Evolutionary conservation across 805 yeast species (phyloP), one percentile per base, ranked within the genome.

Genomic region (Nakazawaea peltata): DNA sequence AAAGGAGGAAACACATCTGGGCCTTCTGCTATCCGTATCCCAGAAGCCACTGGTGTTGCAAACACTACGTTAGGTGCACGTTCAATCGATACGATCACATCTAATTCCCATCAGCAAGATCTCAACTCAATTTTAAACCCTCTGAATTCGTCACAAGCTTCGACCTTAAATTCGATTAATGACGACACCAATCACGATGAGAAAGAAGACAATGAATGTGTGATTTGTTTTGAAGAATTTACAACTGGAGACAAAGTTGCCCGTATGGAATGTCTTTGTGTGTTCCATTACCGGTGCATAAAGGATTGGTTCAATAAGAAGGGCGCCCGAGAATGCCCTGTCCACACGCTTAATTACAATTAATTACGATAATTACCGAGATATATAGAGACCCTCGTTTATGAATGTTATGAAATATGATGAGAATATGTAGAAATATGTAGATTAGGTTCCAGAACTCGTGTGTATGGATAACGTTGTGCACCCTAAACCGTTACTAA

Each of bases 191-290:
- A 8, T 8, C 6, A 25, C 13, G 27, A 25, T 12, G 51, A 48
- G 7, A 51, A 60, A 19, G 65, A 63, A 13, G 77, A 67, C 23
- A 74, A 74, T 32, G 97, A 92, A 54, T 92, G 99, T 54, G 90
- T 86, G 12, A 90, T 92, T 17, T 92, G 99, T 51, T 74, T 90
- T 42, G 98, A 92, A 53, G 94, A 84, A 14, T 74, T 88, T 53
- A 59, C 61, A 32, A 84, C 88, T 0, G 95, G 95, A 2, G 92
- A 87, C 37, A 81, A 80, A 49, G 90, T 92, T 13, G 97, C 95
- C 0, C 63, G 99, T 28, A 59, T 92, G 40, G 97, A 90, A 55
- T 92, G 99, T 54, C 65, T 92, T 11, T 92, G 99, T 53, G 85
- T 88, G 24, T 92, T 86, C 56, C 99, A 92, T 50, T 87, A 87